Conservation (phyloP, 768 basidiomycete species). For the Kwoniella dejecticola region DNA sequence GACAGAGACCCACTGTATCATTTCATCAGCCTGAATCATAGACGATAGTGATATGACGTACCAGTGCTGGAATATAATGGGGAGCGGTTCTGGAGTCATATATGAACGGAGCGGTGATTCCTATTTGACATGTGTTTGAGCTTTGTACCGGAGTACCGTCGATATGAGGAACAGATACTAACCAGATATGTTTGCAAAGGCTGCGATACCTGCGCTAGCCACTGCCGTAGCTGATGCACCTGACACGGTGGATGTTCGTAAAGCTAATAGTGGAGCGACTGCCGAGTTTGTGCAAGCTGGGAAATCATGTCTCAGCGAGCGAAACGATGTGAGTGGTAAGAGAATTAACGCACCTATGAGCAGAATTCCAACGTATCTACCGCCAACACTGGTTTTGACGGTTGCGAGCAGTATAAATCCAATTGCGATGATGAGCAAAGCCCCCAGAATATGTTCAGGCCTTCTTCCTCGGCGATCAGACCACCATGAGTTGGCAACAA, state of each 20-base stretch:
- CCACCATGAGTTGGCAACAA: neutral
- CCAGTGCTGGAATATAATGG: constrained; percentile 1
- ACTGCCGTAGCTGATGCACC: constrained; percentile 2
- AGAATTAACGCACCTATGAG: neutral
- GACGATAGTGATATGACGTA: neutral
- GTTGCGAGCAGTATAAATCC: constrained; percentile 1
- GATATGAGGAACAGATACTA: neutral
- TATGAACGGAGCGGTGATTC: constrained; percentile 2
- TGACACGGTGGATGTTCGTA: constrained; percentile 1
- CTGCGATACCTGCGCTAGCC: neutral
- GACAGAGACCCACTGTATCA: neutral
- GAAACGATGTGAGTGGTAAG: neutral
- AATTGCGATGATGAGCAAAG: neutral
- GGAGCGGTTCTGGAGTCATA: constrained; percentile 1
- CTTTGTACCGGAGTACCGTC: neutral
- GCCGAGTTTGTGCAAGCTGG: constrained; percentile 4
- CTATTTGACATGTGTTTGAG: neutral
- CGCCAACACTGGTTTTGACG: neutral
- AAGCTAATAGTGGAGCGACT: neutral
- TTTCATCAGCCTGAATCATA: neutral
- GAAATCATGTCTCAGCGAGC: neutral
- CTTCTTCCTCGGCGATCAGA: constrained; percentile 1
- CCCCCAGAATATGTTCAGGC: neutral
- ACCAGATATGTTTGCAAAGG: constrained; percentile 6
- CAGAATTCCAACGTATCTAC: neutral